These are phyloP conservation scores for Physcia stellaris DNA, from an alignment of 495 filamentous ascomycete species.

Conservation along the genomic window DNA sequence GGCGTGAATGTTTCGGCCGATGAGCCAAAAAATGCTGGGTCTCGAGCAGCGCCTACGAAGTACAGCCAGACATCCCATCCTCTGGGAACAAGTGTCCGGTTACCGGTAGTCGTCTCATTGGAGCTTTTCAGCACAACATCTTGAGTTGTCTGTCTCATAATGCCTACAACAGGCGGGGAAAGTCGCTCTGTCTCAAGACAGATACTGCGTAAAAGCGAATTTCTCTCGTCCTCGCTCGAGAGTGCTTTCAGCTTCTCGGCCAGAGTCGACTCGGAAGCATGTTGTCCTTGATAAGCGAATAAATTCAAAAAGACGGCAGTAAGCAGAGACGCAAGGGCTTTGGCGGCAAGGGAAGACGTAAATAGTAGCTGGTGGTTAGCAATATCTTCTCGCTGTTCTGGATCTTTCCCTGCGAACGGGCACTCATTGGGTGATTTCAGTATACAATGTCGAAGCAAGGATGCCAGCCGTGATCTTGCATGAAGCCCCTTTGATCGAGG, in stretches of 20 bases:
- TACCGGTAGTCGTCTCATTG: neutral
- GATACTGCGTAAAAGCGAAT: constrained; percentile 9
- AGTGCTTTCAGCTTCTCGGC: neutral
- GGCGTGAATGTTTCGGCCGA: constrained; percentile 11
- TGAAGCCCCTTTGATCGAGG: constrained; percentile 16
- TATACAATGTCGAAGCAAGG: constrained; percentile 1
- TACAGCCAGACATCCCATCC: constrained; percentile 21
- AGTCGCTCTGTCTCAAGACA: constrained; percentile 16
- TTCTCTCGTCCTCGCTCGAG: neutral
- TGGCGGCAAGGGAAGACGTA: constrained; percentile 19
- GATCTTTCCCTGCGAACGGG: constrained; percentile 1
- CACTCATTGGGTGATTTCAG: neutral
- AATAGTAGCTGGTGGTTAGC: constrained; percentile 17
- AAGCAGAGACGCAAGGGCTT: constrained; percentile 17
- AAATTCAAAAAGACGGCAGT: constrained; percentile 17
- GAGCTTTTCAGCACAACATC: constrained; percentile 6
- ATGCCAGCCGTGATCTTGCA: constrained; percentile 15
- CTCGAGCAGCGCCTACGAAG: constrained; percentile 16
- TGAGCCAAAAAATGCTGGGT: constrained; percentile 11
- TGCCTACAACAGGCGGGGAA: constrained; percentile 13
- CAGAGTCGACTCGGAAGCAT: neutral
- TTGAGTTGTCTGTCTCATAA: constrained; percentile 14
- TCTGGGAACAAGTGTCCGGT: constrained; percentile 10
- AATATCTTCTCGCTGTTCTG: constrained; percentile 11
- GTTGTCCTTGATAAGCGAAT: neutral